Base-by-base conservation (phyloP, 2,329 filamentous ascomycete species). In the Emmonsiellopsis sp. region DNA sequence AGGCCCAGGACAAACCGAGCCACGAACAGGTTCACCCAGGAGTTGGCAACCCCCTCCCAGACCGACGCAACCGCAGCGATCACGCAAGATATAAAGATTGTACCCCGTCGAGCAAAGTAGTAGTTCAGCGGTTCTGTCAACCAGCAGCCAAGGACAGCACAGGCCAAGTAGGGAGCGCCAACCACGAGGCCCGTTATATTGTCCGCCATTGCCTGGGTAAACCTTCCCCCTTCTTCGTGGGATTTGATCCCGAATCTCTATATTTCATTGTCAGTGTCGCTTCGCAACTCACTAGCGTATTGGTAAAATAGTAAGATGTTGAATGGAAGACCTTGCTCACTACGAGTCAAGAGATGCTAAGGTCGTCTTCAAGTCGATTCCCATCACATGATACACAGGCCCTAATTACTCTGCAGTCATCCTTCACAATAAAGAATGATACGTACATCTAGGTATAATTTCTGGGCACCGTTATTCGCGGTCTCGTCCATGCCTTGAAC, bases 401-500 rank as follows among this genome's bases (percentile, higher is more conserved):
- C 21, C 21, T 27, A 27, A 27, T 27, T 27, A 1, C 21, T 27
- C 21, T 27, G 21, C 21, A 1, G 21, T 27, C 21, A 27, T 27
- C 21, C 21, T 27, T 27, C 21, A 27, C 21, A 27, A 27, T 27
- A 27, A 27, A 27, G 21, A 27, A 27, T 27, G 21, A 27, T 27
- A 27, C 21, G 21, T 27, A 27, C 21, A 27, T 27, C 21, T 27
- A 27, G 21, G 65, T 84, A 87, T 65, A 85, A 85, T 27, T 81
- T 74, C 59, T 87, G 84, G 7, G 81, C 83, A 43, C 83, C 83
- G 61, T 86, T 86, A 58, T 86, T 81, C 31, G 85, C 83, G 0
- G 82, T 85, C 67, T 86, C 81, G 64, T 86, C 82, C 81, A 85
- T 85, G 60, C 84, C 84, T 62, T 87, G 85, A 0, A 87, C 85